Base-by-base conservation (phyloP, 1,139 yeast genomes). In the Taphrina flavorubra region DNA sequence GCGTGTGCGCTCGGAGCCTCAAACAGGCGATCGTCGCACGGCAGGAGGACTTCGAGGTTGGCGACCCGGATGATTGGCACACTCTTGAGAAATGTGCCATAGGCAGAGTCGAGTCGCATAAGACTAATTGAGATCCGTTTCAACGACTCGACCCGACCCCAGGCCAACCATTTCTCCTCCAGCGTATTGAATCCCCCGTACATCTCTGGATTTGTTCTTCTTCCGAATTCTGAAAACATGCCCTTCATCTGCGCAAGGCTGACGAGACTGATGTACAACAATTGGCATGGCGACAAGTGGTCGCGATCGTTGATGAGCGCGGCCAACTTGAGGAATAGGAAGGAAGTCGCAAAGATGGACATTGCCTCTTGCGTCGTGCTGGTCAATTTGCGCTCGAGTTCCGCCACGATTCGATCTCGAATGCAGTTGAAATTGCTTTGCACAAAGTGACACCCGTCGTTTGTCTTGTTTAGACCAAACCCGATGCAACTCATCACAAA, bases 161-260 rank as follows among this genome's bases (percentile, higher is more conserved):
- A 63, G 39, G 67, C 67, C 37, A 44, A 13, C 67, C 67, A 63
- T 44, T 40, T 53, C 20, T 56, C 55, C 36, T 44, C 39, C n/a
- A 63, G 46, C 25, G 61, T 36, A 47, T 46, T 42, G 44, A 53
- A 40, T 8, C 51, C 53, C 10, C 46, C 42, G 20, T 53, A 63
- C 53, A 63, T 36, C 40, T 46, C 55, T 6, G 18, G 14, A 14
- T 18, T 55, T n/a, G 58, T 46, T 8, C 51, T 20, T 42, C 36
- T 53, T n/a, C 67, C 67, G 37, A 44, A 63, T 31, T 55, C 61
- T 31, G 67, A 53, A 55, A 63, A 63, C 61, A 63, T 42, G 61
- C 67, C 67, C 31, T 63, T 59, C 60, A 57, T 63, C 25, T 63
- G 68, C 11, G 64, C 68, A n/a, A 65, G 53, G 25, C 64, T 58